Base-by-base conservation (phyloP, 176 grass and related monocot genomes). In the Poa pratensis region DNA sequence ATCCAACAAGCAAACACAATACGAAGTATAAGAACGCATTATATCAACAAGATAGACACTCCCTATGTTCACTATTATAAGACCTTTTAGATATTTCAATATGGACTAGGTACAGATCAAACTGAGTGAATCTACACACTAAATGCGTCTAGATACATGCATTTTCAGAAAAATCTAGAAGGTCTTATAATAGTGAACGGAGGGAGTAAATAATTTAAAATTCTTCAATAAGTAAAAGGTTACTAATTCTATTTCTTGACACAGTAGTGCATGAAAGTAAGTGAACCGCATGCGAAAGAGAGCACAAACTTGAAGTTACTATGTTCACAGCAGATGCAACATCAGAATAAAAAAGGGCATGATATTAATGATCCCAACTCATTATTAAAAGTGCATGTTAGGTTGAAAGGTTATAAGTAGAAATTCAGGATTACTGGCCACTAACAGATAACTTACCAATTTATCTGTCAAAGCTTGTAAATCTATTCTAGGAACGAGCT, bases 401-500 rank as follows among this genome's bases (percentile, higher is more conserved):
- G 11, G 78, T 50, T 67, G 61, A 34, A 66, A 67, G 18, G 61
- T 80, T 10, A 66, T 35, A 67, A 32, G 24, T 26, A 77, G 20
- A 74, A 58, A 52, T 50, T 28, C 53, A 78, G 1, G n/a, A 61
- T 85, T 61, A 43, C 28, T 32, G 37, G 77, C 19, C 15, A 82
- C 73, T 10, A 80, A 61, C 40, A 32, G 80, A 55, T 22, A 76
- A 68, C 88, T 76, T 90, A 92, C 94, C 65, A 75, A 58, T 83
- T 97, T 97, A 85, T 89, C 89, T 61, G 92, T 84, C 80, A 94
- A 53, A 16, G 61, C 83, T 86, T 97, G 92, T 53, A 97, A 91
- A 91, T 97, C 94, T 87, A 94, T 86, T 80, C 92, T 94, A 20
- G 94, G 92, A 85, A 97, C 87, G 40, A 97, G 83, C 81, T 97